Percentiles rank a stretch among this genome's conserved stretches.
Evolutionary conservation across 202 grass and related monocot genomes (phyloP).

Genomic region (Carex arenaria): DNA sequence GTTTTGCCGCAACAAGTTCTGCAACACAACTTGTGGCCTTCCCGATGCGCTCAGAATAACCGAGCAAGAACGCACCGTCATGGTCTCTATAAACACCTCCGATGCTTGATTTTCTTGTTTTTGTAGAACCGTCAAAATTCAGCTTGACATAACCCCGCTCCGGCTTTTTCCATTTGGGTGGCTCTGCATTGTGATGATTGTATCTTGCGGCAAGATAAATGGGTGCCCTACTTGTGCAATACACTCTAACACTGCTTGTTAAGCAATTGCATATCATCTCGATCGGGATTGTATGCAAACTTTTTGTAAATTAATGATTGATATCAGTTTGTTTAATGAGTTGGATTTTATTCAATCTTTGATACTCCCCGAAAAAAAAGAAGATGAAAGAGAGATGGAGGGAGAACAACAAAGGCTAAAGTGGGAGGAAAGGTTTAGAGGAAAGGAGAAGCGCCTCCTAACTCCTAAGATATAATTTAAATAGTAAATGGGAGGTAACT

Average conservation of each 20-base stretch:
- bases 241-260: background rate
- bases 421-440: background rate
- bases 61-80: constrained; percentile 55
- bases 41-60: constrained; percentile 59
- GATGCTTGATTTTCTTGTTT: constrained; percentile 48
- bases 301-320: background rate
- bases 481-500: constrained; percentile 24
- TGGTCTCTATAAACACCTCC: constrained; percentile 63
- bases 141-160: constrained; percentile 43
- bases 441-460: background rate
- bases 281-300: background rate
- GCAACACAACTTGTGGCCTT: constrained; percentile 57
- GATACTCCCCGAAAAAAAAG: background rate
- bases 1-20: constrained; percentile 49
- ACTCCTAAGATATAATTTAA: constrained; percentile 12
- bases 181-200: constrained; percentile 2
- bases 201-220: background rate
- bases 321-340: background rate
- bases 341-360: background rate
- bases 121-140: constrained; percentile 73
- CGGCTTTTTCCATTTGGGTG: constrained; percentile 50
- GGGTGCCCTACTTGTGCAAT: background rate
- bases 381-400: background rate
- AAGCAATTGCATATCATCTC: constrained; percentile 6
- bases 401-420: background rate